Percentiles rank a stretch among this genome's conserved stretches.
These are phyloP conservation scores for Tricholoma bakamatsutake DNA, from an alignment of 768 basidiomycete genomes.

Conservation along the genomic window DNA sequence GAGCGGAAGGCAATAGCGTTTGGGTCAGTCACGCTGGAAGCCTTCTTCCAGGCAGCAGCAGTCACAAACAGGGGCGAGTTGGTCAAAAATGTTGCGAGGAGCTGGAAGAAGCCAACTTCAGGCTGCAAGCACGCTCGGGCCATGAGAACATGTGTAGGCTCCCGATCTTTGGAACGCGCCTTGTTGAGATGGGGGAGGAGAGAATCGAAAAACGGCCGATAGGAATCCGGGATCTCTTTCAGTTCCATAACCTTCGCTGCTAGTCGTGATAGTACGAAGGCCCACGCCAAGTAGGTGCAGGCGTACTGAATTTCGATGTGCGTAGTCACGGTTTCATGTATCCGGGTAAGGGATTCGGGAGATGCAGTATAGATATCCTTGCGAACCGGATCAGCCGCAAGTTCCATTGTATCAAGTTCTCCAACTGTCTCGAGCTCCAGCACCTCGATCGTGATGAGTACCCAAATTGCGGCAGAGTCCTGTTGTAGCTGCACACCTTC, in stretches of 20 bases:
- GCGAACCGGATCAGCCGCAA: conserved; percentile 44
- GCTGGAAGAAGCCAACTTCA: conserved; percentile 53
- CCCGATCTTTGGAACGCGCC: conserved; percentile 50
- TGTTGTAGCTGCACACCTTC: conserved; percentile 60
- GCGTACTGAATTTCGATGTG: conserved; percentile 59
- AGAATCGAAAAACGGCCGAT: conserved; percentile 49
- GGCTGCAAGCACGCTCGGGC: conserved; percentile 48
- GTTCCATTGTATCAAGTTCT: conserved; percentile 43
- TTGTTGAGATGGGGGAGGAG: conserved; percentile 37
- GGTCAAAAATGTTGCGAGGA: conserved; percentile 55
- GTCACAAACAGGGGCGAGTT: conserved; percentile 75
- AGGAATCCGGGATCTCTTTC: conserved; percentile 49
- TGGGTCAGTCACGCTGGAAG: conserved; percentile 63
- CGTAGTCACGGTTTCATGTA: conserved; percentile 62
- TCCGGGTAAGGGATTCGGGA: conserved; percentile 53
- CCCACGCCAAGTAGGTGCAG: conserved; percentile 77
- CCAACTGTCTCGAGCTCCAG: conserved; percentile 72
- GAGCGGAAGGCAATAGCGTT: conserved; percentile 79
- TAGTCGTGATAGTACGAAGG: conserved; percentile 72
- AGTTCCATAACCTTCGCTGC: conserved; percentile 36
- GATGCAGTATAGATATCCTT: conserved; percentile 53
- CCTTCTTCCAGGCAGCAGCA: conserved; percentile 60
- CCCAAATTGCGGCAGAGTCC: conserved; percentile 71
- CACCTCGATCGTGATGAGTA: conserved; percentile 73
- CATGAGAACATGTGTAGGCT: conserved; percentile 55